Conservation (phyloP, 192 early-diverging fungal genomes). For the Coemansia sp. region DNA sequence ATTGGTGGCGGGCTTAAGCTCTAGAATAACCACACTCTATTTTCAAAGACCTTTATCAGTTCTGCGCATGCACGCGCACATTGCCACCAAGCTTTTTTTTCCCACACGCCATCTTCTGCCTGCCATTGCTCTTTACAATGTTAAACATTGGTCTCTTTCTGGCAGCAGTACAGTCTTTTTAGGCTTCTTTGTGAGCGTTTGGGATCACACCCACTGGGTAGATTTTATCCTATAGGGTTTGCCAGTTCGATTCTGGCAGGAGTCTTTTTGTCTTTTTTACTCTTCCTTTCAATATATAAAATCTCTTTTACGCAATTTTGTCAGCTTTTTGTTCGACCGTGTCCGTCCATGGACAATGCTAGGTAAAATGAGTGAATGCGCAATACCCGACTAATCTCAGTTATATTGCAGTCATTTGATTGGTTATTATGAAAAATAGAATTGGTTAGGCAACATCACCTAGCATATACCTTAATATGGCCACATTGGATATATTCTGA, state of each 20-base stretch:
- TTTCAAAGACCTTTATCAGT: too few relatives aligned
- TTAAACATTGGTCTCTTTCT: not conserved
- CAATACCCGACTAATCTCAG: too few relatives aligned
- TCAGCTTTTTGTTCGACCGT: not conserved
- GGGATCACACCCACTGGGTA: slow-evolving; percentile 40
- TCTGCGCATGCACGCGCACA: too few relatives aligned
- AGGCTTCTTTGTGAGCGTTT: slow-evolving; percentile 56
- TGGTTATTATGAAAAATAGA: too few relatives aligned
- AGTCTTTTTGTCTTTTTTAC: slow-evolving; percentile 25
- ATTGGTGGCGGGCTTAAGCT: slow-evolving; percentile 31
- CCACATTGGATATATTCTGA: too few relatives aligned
- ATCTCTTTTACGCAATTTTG: not conserved
- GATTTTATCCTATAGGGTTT: slow-evolving; percentile 12
- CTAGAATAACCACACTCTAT: slow-evolving; percentile 10
- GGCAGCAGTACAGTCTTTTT: slow-evolving; percentile 2
- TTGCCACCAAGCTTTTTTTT: not conserved
- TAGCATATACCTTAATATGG: too few relatives aligned
- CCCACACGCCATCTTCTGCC: not conserved
- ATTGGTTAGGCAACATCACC: too few relatives aligned
- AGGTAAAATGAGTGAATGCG: too few relatives aligned
- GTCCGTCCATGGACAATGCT: not conserved
- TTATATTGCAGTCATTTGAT: too few relatives aligned
- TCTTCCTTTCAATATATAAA: not conserved
- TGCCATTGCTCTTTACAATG: not conserved
- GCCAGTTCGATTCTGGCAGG: slow-evolving; percentile 58